phyloP scores from a whole-genome alignment of 192 early-diverging fungal species.

The Coemansia sp. region DNA sequence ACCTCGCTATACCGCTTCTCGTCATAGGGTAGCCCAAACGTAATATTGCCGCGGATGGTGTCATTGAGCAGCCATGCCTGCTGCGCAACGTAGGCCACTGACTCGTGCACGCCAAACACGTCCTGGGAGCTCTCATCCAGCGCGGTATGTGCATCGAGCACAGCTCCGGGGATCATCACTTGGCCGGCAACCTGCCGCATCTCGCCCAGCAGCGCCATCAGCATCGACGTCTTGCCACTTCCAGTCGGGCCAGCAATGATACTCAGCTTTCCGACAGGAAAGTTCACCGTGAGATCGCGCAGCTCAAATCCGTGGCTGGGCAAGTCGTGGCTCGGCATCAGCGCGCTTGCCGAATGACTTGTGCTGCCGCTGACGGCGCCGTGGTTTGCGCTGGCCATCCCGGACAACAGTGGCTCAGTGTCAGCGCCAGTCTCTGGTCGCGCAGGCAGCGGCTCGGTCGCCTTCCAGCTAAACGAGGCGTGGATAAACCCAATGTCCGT shows the following conservation, averaged over 20 bases:
- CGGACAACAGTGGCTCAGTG: conserved; percentile 12
- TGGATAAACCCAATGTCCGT: conserved; percentile 63
- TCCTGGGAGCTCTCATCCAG: conserved; percentile 9
- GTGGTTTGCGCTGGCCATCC: background rate
- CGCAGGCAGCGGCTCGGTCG: background rate
- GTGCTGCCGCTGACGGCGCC: background rate
- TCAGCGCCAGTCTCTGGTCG: background rate
- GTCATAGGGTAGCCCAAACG: conserved; percentile 76
- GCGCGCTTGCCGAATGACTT: background rate
- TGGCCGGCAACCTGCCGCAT: conserved; percentile 50
- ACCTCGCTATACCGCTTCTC: conserved; percentile 72
- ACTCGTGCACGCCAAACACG: conserved; percentile 21
- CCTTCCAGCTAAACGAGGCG: conserved; percentile 63
- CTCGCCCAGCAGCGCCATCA: conserved; percentile 80
- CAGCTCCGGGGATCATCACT: conserved; percentile 34
- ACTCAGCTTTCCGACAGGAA: conserved; percentile 69
- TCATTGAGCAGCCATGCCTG: conserved; percentile 68
- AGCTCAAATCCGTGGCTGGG: conserved; percentile 54
- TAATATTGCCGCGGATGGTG: conserved; percentile 80
- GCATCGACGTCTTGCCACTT: conserved; percentile 78
- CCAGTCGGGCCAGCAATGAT: conserved; percentile 84
- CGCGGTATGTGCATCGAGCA: conserved; percentile 66
- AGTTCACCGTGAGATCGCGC: conserved; percentile 59
- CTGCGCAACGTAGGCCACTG: conserved; percentile 87
- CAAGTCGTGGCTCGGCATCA: background rate